Base-by-base conservation (phyloP, 352 stramenopile species). In the Globisporangium radiosum region DNA sequence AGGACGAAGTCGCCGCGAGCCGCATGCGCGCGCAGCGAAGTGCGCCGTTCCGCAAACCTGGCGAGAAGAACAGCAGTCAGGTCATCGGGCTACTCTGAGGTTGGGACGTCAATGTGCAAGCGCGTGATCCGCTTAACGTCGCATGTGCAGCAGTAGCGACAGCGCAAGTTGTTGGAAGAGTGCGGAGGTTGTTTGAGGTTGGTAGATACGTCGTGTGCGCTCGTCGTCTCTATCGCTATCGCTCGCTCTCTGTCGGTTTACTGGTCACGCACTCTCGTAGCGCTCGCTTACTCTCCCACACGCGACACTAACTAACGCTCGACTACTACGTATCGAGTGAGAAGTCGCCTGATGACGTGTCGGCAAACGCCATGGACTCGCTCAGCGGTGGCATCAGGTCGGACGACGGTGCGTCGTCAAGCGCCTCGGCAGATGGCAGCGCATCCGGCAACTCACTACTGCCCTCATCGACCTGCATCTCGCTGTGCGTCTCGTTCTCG, bases 41-140 rank as follows among this genome's bases (percentile, higher is more conserved):
- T 5, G 80, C 91, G 15, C 75, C 75, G 38, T 92, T 73, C 71
- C 76, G 81, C 56, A 85, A 76, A 63, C 85, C 85, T 48, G 82
- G 82, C 19, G 80, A 90, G 57, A 91, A 89, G 53, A 73, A 73
- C 55, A 60, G 69, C 54, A 72, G 71, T 14, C 79, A 92, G 66
- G 77, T 90, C 44, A 86, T 82, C 57, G 82, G 82, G 36, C 54
- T 92, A 49, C 67, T 92, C 43, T 92, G 60, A 87, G 58, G 17
- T 43, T 25, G 19, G 19, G 19, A 1, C 19, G 19, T 25, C 19
- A 25, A 25, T 25, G 19, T 25, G 19, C 19, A 25, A 25, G 19
- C 19, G 19, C 19, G 19, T 25, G 19, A 25, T 25, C 19, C 19
- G 19, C 19, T 25, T 25, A 25, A 2, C 19, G 19, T 25, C 19